phyloP scores from a whole-genome alignment of 2,329 filamentous ascomycete species.

The Fusarium dlaminii region DNA sequence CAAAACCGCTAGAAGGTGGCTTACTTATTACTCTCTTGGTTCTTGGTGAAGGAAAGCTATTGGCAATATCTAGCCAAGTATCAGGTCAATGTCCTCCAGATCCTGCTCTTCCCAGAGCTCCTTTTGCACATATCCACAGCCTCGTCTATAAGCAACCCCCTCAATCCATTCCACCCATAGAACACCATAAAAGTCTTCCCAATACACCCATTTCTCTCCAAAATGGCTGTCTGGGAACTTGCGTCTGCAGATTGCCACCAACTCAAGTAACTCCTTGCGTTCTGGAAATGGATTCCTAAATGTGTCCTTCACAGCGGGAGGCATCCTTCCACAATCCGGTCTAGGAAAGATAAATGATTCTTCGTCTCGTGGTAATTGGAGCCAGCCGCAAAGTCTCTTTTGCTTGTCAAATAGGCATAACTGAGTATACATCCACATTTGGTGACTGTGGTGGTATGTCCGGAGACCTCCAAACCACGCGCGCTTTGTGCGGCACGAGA shows the following conservation, averaged over 20 bases:
- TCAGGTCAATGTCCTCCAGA: rapidly evolving
- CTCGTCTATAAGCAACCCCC: not conserved
- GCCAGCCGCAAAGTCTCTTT: not conserved
- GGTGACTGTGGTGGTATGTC: not conserved
- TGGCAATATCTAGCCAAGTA: not conserved
- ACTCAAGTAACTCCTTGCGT: not conserved
- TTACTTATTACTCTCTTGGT: not conserved
- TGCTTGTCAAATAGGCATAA: not conserved
- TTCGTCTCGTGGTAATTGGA: not conserved
- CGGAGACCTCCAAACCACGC: not conserved
- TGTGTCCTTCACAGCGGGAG: not conserved
- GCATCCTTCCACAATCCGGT: not conserved
- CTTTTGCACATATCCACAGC: not conserved
- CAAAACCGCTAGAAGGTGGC: no score
- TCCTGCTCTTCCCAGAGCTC: not conserved
- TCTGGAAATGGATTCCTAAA: not conserved
- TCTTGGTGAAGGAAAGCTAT: not conserved
- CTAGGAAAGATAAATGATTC: not conserved
- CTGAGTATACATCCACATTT: not conserved
- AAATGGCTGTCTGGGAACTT: not conserved
- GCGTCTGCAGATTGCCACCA: not conserved
- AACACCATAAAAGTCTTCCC: not conserved
- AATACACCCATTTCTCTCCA: not conserved
- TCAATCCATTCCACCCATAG: not conserved
- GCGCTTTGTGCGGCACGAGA: not conserved